Evolutionary conservation across 164 flowering plant species (phyloP).

Genomic region (Kalanchoe fedtschenkoi): DNA sequence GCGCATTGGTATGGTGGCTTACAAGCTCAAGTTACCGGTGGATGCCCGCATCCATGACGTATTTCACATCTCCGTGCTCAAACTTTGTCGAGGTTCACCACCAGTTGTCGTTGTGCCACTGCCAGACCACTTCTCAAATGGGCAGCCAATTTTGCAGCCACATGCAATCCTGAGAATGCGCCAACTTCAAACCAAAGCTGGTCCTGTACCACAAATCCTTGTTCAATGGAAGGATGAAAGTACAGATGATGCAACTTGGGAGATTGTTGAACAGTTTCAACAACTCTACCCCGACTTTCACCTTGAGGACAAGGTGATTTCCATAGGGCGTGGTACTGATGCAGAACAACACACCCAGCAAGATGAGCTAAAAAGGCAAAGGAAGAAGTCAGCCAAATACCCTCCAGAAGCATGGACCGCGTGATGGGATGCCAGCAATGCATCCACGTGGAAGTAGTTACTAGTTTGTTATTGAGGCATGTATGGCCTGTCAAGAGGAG

Average conservation of each 20-base stretch:
- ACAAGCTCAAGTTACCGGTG: conserved; percentile 7
- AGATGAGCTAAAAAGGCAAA: too few species aligned
- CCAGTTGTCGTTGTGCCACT: not conserved
- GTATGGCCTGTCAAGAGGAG: too few species aligned
- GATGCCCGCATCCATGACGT: conserved; percentile 5
- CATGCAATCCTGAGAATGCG: not conserved
- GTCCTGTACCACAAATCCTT: not conserved
- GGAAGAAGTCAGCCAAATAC: too few species aligned
- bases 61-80: conserved; percentile 10
- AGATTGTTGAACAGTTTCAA: not conserved
- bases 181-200: not conserved
- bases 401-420: too few species aligned
- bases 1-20: conserved; percentile 12
- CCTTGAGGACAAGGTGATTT: conserved; percentile 7
- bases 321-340: too few species aligned
- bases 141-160: not conserved
- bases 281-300: not conserved
- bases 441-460: too few species aligned
- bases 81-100: not conserved
- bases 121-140: not conserved
- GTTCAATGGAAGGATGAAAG: not conserved
- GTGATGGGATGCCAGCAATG: too few species aligned
- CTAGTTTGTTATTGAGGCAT: too few species aligned
- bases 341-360: too few species aligned
- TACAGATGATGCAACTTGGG: not conserved